These are phyloP conservation scores for Saccharomyces pastorianus DNA, from an alignment of 1,139 yeast species.

Conservation along the genomic window DNA sequence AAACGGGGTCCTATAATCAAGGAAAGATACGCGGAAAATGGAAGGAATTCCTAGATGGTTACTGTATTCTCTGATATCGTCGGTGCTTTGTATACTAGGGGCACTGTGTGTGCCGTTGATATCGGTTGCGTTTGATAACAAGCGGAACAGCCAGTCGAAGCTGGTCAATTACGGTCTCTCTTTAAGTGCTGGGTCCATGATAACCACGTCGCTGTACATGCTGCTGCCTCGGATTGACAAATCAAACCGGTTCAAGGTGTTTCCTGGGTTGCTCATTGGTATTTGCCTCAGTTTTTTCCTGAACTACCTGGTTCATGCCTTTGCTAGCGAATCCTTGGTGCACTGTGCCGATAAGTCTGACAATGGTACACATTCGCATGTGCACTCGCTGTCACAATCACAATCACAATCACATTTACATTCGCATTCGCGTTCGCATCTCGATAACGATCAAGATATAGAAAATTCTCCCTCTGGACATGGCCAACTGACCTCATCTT, in stretches of 20 bases:
- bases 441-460: constrained; percentile 10
- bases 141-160: constrained; percentile 19
- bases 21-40: background rate
- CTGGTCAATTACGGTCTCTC: constrained; percentile 32
- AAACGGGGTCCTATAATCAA: no score
- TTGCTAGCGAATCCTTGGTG: constrained; percentile 75
- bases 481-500: background rate
- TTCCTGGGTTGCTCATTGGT: constrained; percentile 51
- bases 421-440: constrained; percentile 13
- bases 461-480: background rate
- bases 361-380: constrained; percentile 10
- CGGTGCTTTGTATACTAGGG: constrained; percentile 28
- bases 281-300: constrained; percentile 49
- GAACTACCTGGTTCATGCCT: constrained; percentile 57
- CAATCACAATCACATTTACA: constrained; percentile 14
- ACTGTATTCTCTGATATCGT: constrained; percentile 24
- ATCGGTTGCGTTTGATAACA: constrained; percentile 14
- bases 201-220: constrained; percentile 68
- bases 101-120: constrained; percentile 28
- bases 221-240: constrained; percentile 58
- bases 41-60: constrained; percentile 26
- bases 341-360: constrained; percentile 67
- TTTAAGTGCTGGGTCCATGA: constrained; percentile 66
- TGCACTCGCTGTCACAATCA: background rate
- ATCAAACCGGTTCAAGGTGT: constrained; percentile 38